Evolutionary conservation across 2,329 filamentous ascomycete species (phyloP), one percentile per base, ranked within the genome.

Genomic region (Aspergillus vadensis): DNA sequence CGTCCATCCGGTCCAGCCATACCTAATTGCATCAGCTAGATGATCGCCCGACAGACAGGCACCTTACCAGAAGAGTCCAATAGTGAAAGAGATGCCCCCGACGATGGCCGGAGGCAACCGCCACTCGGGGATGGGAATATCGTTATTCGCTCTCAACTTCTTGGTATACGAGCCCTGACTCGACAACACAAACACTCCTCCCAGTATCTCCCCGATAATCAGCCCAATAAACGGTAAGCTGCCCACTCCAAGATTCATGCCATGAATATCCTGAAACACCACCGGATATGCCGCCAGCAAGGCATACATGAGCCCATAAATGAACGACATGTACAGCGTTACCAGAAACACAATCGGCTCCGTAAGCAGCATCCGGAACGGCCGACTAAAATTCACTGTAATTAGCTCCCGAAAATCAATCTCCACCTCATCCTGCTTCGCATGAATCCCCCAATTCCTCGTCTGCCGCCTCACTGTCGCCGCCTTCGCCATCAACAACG

Each of bases 381-480:
- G 76, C 4, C 81, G 73, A 61, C 74, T 78, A 60, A 83, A 79
- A 65, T 83, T 83, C 53, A 79, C 78, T 1, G 77, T 75, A 12
- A 82, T 67, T 21, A 83, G 63, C 44, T 83, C 77, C 3, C 71
- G 71, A 61, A 82, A 76, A 58, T 82, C 80, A 27, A 83, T 70
- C 65, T 83, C 81, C 44, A 83, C 79, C 71, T 83, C 80, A 62
- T 83, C 81, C 63, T 77, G 76, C 65, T 82, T 81, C 1, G 83
- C 83, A 59, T 85, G 83, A 53, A 86, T 85, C 2, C 83, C 84
- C 83, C 83, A 86, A 58, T 86, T 86, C 59, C 80, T 78, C 0
- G 83, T 86, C 44, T 81, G 70, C 9, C 83, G 76, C 21, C 84
- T 76, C 3, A 86, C 67, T 49, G 81, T 81, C 0, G 77, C 68